Evolutionary conservation across 1,284 basidiomycete genomes (phyloP), one percentile per base, ranked within the genome.

Genomic region (Ustilago curta): DNA sequence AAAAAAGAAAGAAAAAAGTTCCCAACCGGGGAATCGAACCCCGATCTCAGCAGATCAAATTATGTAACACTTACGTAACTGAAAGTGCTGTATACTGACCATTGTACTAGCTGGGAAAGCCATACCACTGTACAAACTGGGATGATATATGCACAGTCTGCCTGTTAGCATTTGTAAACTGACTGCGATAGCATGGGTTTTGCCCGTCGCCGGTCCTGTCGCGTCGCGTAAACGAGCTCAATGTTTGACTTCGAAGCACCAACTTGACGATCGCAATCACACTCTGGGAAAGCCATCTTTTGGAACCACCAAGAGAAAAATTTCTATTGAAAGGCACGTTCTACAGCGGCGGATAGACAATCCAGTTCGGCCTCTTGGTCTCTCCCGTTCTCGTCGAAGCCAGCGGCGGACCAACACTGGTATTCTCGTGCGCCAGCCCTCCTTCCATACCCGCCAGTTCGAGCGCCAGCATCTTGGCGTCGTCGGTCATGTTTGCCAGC

Each of bases 1-100:
- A 60, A 39, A 39, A 19, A 50, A 40, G 16, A 25, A 50, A 47
- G 49, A 57, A 59, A 39, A 37, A 25, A 6, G 56, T 70, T 70
- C 67, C 72, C 63, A 35, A 59, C 72, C 67, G 63, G 72, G 67
- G 67, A 70, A 70, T 70, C 72, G 72, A 70, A 75, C 67, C 72
- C 63, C 72, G 72, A 70, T 64, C 67, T 70, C 40, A 61, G 58
- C 58, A 50, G 66, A 5, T 23, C 19, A 7, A 25, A 18, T 25
- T 32, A 37, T 18, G 27, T 47, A 14, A 19, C 2, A 32, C 51
- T 11, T 60, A 35, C 3, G 27, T n/a, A 32, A 12, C 21, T 63
- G 57, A 66, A 59, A 66, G 29, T 44, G 63, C 52, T 51, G 32
- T 66, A 50, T 55, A 8, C n/a, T 59, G 44, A 54, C 63, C 56